Base-by-base conservation (phyloP, 371 early-diverging fungal genomes). In the Syncephalis plumigaleata region DNA sequence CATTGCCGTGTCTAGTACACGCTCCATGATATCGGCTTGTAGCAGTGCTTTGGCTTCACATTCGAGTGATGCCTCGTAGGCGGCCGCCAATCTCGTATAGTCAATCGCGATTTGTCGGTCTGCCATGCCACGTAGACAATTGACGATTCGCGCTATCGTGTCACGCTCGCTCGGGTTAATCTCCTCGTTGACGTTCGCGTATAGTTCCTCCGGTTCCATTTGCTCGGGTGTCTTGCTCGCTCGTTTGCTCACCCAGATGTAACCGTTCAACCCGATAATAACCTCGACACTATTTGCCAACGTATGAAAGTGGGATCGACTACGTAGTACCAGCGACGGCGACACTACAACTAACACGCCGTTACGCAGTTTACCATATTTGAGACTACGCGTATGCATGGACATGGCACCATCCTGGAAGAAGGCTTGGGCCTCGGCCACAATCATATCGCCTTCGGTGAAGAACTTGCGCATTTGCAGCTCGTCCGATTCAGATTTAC, bases 401-500 rank as follows among this genome's bases (percentile, higher is more conserved):
- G 86, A 80, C 43, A 82, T 74, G 0, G 86, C 80, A 9, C 96
- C 96, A 61, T 91, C 95, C 20, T 64, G 64, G 64, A 81, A 88
- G 54, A 88, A 79, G 18, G 78, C 72, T 64, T 98, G 98, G 5
- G 98, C 89, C 63, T 99, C 99, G 42, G 98, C 95, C 61, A 92
- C 90, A 11, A 99, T 61, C 46, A 98, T 56, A 68, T 98, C 98
- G 4, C 96, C 96, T 49, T 97, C 94, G 36, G 82, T 66, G 65
- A 97, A 94, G 58, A 90, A 95, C 22, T 74, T 73, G 45, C 94
- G 76, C 98, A 99, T 99, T 58, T 90, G 88, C 49, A 98, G 76
- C 61, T 98, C 98, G 66, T 99, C 99, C 0, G 84, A 78, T 61
- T 98, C 99, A 37, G 84, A 83, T 71, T 97, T 96, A 61, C 98